Base-by-base conservation (phyloP, 2,329 filamentous ascomycete species). In the Fusarium temperatum region DNA sequence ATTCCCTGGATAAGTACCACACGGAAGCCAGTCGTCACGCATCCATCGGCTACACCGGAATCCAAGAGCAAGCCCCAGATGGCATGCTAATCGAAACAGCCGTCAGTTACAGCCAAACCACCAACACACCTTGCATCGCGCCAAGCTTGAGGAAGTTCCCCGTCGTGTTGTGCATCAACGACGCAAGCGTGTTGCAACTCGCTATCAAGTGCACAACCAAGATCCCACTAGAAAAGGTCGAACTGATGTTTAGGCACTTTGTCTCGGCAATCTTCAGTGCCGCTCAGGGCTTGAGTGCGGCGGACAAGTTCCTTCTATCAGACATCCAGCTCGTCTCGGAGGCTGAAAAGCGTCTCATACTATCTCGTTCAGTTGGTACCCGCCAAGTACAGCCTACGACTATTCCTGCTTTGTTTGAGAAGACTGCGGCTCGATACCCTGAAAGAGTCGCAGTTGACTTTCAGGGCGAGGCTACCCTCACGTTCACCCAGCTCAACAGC, bases 121-220 rank as follows among this genome's bases (percentile, higher is more conserved):
- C 59, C 11, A 67, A 67, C 50, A 57, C 51, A 7, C 64, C 64
- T 11, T 67, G 59, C 24, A 51, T 63, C 13, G 51, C 41, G 2
- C 64, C 64, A 8, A 44, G 51, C 9, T 30, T 67, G 22, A 15
- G 44, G 11, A 50, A n/a, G 22, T 67, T 67, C 24, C 64, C 64
- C 0, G 64, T 67, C 11, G 64, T 67, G 9, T 15, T 67, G 24
- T 67, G 64, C 36, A 67, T 67, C 32, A 67, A 53, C 24, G 64
- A 67, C 10, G 42, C 59, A 0, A 50, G 42, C 3, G 36, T 44
- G 8, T 11, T 67, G 5, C 59, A 54, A 8, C 42, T 67, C 3
- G 42, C 58, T 1, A 15, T 51, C 26, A 67, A 63, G 5, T 67
- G 64, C 51, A 58, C 45, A 13, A 39, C 64, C 35, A 67, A 45